phyloP scores from a whole-genome alignment of 1,284 basidiomycete species.

The Pascua sp. region DNA sequence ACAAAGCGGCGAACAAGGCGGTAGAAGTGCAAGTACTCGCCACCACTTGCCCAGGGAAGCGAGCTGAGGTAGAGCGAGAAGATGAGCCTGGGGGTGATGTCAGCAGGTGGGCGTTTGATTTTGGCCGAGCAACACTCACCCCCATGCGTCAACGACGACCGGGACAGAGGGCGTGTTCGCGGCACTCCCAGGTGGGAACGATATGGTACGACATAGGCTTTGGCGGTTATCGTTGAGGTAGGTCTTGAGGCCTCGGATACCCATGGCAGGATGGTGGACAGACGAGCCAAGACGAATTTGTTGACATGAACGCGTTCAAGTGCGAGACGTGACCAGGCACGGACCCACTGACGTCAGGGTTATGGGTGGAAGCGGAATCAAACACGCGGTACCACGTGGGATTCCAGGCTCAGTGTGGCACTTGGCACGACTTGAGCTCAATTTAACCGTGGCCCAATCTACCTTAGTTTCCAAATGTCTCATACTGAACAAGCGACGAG shows the following conservation, averaged over 20 bases:
- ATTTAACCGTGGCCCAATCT: too few species aligned
- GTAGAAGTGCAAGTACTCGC: constrained; percentile 67
- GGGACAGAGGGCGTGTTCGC: constrained; percentile 26
- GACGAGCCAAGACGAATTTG: too few species aligned
- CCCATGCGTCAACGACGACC: constrained; percentile 81
- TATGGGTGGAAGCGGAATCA: too few species aligned
- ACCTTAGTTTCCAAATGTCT: too few species aligned
- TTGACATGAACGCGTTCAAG: too few species aligned
- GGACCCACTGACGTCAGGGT: too few species aligned
- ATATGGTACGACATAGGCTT: constrained; percentile 57
- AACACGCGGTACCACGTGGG: too few species aligned
- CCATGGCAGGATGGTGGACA: too few species aligned
- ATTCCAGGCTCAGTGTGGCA: too few species aligned
- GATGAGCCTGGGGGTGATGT: constrained; percentile 61
- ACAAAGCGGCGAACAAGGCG: constrained; percentile 58
- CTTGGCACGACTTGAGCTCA: too few species aligned
- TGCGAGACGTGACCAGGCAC: too few species aligned
- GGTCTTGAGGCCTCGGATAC: constrained; percentile 72
- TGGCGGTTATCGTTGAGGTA: constrained; percentile 71
- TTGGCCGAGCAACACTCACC: constrained; percentile 68
- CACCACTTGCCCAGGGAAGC: constrained; percentile 79
- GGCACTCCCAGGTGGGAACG: constrained; percentile 39
- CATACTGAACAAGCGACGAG: too few species aligned
- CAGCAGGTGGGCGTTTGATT: background rate
- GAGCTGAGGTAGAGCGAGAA: constrained; percentile 64